Conservation (phyloP, 2,329 filamentous ascomycete genomes). For the Aspergillus chevalieri region DNA sequence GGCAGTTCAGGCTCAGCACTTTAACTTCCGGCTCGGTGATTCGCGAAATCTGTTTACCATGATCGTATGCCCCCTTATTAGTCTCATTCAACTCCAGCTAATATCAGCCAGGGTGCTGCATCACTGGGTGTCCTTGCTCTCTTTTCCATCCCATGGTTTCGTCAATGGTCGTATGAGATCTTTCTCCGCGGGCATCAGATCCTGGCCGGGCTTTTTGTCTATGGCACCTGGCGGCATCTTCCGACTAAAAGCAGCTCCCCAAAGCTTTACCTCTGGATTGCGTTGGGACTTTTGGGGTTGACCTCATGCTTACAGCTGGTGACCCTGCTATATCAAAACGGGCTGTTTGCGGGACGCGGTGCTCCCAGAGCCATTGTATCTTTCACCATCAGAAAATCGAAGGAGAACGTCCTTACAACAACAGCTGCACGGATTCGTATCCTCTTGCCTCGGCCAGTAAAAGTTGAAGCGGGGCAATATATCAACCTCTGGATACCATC, state of each 20-base stretch:
- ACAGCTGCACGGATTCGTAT: conserved; percentile 14
- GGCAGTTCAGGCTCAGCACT: conserved; percentile 3
- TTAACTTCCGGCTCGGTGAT: conserved; percentile 7
- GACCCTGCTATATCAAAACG: conserved; percentile 14
- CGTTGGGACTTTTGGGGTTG: conserved; percentile 12
- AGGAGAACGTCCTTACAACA: conserved; percentile 2
- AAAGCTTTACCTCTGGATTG: conserved; percentile 15
- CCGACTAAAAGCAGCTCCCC: conserved; percentile 4
- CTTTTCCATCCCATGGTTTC: conserved; percentile 15
- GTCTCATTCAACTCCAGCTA: conserved; percentile 2
- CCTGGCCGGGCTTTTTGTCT: conserved; percentile 14
- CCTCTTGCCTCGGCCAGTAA: conserved; percentile 13
- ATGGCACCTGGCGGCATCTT: conserved; percentile 18
- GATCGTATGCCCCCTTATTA: conserved; percentile 7
- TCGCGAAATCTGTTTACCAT: conserved; percentile 13
- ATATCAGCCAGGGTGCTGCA: conserved; percentile 9
- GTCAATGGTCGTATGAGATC: conserved; percentile 17
- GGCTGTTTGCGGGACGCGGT: conserved; percentile 13
- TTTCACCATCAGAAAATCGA: conserved; percentile 7
- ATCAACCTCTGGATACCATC: conserved; percentile 24
- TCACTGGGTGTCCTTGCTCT: conserved; percentile 13
- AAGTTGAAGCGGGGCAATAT: conserved; percentile 21
- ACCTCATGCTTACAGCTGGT: conserved; percentile 12
- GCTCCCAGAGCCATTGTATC: conserved; percentile 15
- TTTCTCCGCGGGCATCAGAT: conserved; percentile 19